A percentile compares a stretch with the other conserved stretches of the same genome.
Conservation (phyloP, 306 rosid genomes). For the Quillaja saponaria region DNA sequence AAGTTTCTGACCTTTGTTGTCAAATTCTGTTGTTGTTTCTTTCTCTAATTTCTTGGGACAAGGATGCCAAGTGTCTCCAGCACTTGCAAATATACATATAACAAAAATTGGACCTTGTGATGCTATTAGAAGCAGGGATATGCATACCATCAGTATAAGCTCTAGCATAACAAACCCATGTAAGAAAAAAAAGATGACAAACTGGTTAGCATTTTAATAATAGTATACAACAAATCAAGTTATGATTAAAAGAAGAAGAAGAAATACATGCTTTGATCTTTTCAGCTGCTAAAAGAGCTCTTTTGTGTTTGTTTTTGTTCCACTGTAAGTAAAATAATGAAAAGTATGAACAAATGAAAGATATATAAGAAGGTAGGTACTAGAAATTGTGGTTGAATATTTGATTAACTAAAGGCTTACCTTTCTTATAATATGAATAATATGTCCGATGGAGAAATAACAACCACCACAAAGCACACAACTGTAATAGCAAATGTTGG, state of each 20-base stretch:
- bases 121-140: constrained; percentile 57
- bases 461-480: constrained; percentile 60
- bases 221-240: neutral
- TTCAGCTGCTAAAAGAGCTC: constrained; percentile 65
- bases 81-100: constrained; percentile 43
- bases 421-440: constrained; percentile 47
- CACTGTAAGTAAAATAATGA: constrained; percentile 30
- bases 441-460: constrained; percentile 59
- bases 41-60: neutral
- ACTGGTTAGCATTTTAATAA: constrained; percentile 21
- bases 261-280: constrained; percentile 62
- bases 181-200: neutral
- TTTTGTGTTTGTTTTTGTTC: constrained; percentile 49
- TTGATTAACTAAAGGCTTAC: constrained; percentile 27
- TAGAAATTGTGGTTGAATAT: neutral
- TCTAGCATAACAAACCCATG: constrained; percentile 35
- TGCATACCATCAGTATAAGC: constrained; percentile 76
- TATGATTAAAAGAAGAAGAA: neutral
- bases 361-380: neutral
- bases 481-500: constrained; percentile 77
- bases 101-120: constrained; percentile 33
- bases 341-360: neutral
- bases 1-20: constrained; percentile 25
- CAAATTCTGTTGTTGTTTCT: neutral
- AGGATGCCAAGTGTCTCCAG: constrained; percentile 65